Conservation (phyloP, 2,329 filamentous ascomycete species). For the Penicillium sp. region DNA sequence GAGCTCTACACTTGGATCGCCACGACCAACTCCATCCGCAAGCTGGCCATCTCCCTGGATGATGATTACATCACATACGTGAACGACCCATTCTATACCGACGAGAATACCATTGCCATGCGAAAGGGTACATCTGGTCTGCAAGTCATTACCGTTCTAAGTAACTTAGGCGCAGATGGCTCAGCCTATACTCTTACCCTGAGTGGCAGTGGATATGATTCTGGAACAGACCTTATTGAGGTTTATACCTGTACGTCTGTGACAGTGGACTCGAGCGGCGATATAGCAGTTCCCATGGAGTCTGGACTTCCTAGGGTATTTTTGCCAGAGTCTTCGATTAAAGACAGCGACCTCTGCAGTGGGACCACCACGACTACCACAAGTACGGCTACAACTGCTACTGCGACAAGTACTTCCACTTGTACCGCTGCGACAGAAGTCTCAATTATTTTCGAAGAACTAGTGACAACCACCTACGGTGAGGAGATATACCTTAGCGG, state of each 20-base stretch:
- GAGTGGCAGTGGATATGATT: conserved; percentile 21
- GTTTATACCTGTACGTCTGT: conserved; percentile 42
- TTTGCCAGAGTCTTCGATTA: conserved; percentile 13
- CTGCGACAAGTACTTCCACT: background rate
- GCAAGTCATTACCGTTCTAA: conserved; percentile 45
- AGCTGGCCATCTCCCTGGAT: conserved; percentile 42
- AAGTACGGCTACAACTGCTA: background rate
- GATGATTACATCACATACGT: conserved; percentile 30
- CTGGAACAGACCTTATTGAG: conserved; percentile 26
- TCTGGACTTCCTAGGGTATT: conserved; percentile 45
- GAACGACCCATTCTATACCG: conserved; percentile 46
- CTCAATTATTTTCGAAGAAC: conserved; percentile 63
- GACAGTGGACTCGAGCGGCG: conserved; percentile 46
- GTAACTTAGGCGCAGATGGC: conserved; percentile 40
- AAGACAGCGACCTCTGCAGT: conserved; percentile 10
- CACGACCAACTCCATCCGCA: conserved; percentile 54
- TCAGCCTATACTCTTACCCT: conserved; percentile 24
- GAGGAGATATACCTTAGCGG: conserved; percentile 68
- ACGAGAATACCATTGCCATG: conserved; percentile 47
- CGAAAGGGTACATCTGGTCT: conserved; percentile 44
- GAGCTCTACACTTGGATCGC: conserved; percentile 54
- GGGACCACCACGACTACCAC: conserved; percentile 7
- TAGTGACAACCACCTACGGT: conserved; percentile 59
- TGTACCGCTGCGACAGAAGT: conserved; percentile 44
- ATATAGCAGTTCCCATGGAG: conserved; percentile 45